Conservation (phyloP, 169 alveolate genomes). For the Perkinsus marinus region DNA sequence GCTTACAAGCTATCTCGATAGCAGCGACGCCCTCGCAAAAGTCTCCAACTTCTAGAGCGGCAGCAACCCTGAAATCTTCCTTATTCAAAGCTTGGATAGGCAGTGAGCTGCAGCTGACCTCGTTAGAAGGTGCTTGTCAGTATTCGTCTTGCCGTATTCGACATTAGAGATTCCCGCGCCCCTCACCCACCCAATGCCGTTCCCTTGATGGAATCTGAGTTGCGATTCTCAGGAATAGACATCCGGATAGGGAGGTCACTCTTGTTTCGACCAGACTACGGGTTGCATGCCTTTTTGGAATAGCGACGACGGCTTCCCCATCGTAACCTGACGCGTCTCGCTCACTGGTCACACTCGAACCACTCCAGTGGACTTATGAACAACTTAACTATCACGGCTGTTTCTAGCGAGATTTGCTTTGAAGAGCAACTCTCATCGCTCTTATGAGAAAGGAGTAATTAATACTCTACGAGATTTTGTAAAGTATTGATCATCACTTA, state of each 20-base stretch:
- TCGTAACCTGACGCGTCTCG: conserved; percentile 30
- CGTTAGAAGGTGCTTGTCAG: not conserved
- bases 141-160: not conserved
- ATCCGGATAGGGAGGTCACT: not conserved
- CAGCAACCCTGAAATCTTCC: not conserved
- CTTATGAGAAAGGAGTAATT: too few species aligned
- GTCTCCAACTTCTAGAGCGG: not conserved
- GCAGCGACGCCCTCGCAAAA: not conserved
- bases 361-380: too few species aligned
- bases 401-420: too few species aligned
- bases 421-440: too few species aligned
- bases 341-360: too few species aligned
- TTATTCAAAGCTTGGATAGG: not conserved
- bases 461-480: too few species aligned
- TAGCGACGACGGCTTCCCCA: conserved; percentile 47
- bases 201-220: not conserved
- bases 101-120: not conserved
- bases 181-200: conserved; percentile 36
- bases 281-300: conserved; percentile 64
- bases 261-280: conserved; percentile 29
- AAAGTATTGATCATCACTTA: too few species aligned
- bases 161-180: conserved; percentile 17
- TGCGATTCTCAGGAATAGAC: not conserved
- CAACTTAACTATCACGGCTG: too few species aligned
- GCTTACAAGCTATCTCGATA: not conserved